Percentiles rank a stretch among this genome's conserved stretches.
Evolutionary conservation across 1,139 yeast genomes (phyloP).

Genomic region (Meyerozyma sp.): DNA sequence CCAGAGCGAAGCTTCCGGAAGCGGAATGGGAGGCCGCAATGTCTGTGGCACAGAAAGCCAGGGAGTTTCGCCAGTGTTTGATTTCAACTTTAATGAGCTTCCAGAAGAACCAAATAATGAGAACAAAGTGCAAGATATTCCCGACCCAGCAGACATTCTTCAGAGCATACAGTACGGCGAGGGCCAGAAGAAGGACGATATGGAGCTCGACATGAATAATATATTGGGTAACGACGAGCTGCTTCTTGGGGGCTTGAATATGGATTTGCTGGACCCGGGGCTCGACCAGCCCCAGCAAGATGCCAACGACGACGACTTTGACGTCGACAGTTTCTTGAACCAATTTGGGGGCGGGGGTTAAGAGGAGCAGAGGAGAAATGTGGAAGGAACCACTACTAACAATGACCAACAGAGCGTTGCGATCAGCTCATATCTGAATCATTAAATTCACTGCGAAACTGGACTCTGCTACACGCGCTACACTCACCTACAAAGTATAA

Average conservation of each 20-base stretch:
- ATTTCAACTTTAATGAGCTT: constrained; percentile 23
- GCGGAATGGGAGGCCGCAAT: constrained; percentile 7
- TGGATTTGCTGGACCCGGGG: constrained; percentile 37
- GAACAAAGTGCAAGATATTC: constrained; percentile 18
- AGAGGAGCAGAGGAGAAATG: background rate
- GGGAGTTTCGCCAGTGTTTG: constrained; percentile 23
- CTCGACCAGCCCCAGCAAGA: constrained; percentile 15
- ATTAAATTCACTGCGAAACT: background rate
- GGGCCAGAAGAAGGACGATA: constrained; percentile 10
- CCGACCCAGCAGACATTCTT: constrained; percentile 36
- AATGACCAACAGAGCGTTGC: no score
- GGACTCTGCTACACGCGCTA: background rate
- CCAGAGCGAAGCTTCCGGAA: background rate
- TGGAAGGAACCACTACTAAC: no score
- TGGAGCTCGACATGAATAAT: constrained; percentile 38
- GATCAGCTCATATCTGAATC: no score
- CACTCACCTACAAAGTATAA: no score
- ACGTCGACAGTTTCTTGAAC: constrained; percentile 43
- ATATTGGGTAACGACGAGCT: constrained; percentile 39
- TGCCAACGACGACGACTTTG: constrained; percentile 29
- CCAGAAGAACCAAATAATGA: constrained; percentile 7
- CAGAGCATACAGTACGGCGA: constrained; percentile 27
- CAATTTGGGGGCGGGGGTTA: constrained; percentile 36
- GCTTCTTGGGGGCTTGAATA: constrained; percentile 40
- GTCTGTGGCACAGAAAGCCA: constrained; percentile 5